These are phyloP conservation scores for Curvularia hawaiiensis DNA, from an alignment of 2,329 filamentous ascomycete species.

Conservation along the genomic window DNA sequence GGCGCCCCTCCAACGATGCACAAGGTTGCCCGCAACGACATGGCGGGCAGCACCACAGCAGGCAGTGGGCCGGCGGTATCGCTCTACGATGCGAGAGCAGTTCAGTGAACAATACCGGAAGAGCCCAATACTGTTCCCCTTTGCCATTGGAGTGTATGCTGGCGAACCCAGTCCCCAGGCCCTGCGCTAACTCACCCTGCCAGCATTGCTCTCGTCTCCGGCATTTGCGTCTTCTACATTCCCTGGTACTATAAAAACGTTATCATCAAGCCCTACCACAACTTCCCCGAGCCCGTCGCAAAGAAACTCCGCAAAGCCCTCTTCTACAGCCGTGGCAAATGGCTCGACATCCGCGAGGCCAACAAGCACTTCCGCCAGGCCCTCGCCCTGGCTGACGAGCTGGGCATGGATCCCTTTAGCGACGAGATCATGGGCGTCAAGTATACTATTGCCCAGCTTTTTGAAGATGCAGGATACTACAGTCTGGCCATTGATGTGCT, in stretches of 20 bases:
- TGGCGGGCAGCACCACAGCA: constrained; percentile 36
- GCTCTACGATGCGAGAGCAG: constrained; percentile 32
- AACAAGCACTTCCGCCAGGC: constrained; percentile 84
- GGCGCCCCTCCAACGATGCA: constrained; percentile 22
- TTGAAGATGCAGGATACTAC: constrained; percentile 77
- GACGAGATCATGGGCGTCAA: constrained; percentile 91
- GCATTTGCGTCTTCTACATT: constrained; percentile 48
- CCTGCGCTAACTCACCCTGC: constrained; percentile 12
- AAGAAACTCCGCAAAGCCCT: constrained; percentile 81
- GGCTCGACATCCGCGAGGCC: constrained; percentile 75
- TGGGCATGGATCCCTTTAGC: constrained; percentile 84
- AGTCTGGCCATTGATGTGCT: constrained; percentile 75
- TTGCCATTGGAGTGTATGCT: constrained; percentile 38
- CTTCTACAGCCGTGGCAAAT: constrained; percentile 74
- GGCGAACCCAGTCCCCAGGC: not conserved
- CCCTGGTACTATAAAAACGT: constrained; percentile 55
- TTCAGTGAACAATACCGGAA: constrained; percentile 44
- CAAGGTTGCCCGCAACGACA: constrained; percentile 29
- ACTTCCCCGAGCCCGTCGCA: constrained; percentile 72
- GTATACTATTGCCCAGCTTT: constrained; percentile 77
- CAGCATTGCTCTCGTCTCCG: constrained; percentile 49
- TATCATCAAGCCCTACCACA: constrained; percentile 57
- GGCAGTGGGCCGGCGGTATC: constrained; percentile 34
- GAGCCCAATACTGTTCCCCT: constrained; percentile 49
- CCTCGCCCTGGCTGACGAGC: constrained; percentile 71